Base-by-base conservation (phyloP, 1,284 basidiomycete species). In the Tylopilus sp. region DNA sequence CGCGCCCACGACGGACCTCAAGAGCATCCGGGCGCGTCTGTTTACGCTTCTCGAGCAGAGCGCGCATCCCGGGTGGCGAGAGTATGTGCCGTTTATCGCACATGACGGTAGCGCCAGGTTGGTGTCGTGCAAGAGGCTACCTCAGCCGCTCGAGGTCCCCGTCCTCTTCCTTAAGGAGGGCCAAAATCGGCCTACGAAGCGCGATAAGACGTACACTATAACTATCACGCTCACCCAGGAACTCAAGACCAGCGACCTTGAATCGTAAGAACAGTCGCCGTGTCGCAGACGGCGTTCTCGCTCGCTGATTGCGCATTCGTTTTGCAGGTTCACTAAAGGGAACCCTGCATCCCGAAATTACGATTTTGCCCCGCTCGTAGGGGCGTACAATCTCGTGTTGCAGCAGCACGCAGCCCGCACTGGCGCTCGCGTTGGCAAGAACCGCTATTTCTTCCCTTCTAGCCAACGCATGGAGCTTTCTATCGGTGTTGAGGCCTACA, bases 361-460 rank as follows among this genome's bases (percentile, higher is more conserved):
- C 23, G 77, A 87, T 40, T 65, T 75, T 0, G 64, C 72, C 11
- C 84, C 84, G 0, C 55, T 82, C 9, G 62, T 82, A 0, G 79
- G 80, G 0, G 84, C 84, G 2, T 65, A 86, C 40, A 87, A 89
- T 54, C 72, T 89, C 19, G 70, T 87, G 6, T 55, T 86, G 2
- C 79, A 85, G 55, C 74, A 80, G 48, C 73, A 81, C 48, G 76
- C 84, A 0, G 65, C 74, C 25, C 71, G 71, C 42, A 68, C 63
- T 1, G 84, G 82, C 2, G 70, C 79, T 10, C 78, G 79, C 8
- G 76, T 84, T 3, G 81, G 83, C 4, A 72, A 74, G 55, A 84
- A 77, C 53, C 74, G 76, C 6, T 85, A 84, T 46, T 88, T 86
- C 66, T 85, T 85, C 58, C 55, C 59, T 21, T 44, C 63, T 1